Percentiles rank a stretch among this genome's conserved stretches.
phyloP scores from a whole-genome alignment of 257 asterid genomes.

The Solanum virginianum region DNA sequence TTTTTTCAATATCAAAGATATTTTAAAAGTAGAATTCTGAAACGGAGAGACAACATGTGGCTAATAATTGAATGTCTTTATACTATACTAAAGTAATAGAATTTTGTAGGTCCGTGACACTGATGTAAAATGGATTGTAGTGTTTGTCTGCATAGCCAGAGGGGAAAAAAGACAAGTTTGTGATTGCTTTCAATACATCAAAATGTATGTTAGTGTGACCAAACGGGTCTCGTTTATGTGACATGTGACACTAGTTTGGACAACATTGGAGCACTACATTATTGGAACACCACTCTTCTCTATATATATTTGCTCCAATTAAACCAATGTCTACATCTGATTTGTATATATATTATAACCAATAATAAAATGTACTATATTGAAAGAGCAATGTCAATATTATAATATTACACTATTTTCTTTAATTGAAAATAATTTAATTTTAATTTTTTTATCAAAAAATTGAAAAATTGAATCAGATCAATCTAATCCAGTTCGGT shows the following conservation, averaged over 20 bases:
- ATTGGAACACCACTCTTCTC: background rate
- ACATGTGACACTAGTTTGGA: background rate
- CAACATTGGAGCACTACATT: background rate
- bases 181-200: background rate
- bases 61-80: too few relatives aligned
- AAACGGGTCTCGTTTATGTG: background rate
- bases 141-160: background rate
- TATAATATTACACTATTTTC: too few relatives aligned
- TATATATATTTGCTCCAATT: background rate
- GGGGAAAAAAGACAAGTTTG: background rate
- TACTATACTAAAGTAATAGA: too few relatives aligned
- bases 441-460: too few relatives aligned
- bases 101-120: background rate
- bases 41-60: too few relatives aligned
- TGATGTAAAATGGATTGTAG: background rate
- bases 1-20: too few relatives aligned
- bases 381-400: too few relatives aligned
- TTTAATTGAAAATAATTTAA: too few relatives aligned
- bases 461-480: too few relatives aligned
- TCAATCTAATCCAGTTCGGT: too few relatives aligned
- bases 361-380: too few relatives aligned
- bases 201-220: background rate
- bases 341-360: background rate
- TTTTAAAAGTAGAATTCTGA: too few relatives aligned
- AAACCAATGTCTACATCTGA: background rate